Evolutionary conservation across 805 yeast species (phyloP), one percentile per base, ranked within the genome.

Genomic region (Candida maesae): DNA sequence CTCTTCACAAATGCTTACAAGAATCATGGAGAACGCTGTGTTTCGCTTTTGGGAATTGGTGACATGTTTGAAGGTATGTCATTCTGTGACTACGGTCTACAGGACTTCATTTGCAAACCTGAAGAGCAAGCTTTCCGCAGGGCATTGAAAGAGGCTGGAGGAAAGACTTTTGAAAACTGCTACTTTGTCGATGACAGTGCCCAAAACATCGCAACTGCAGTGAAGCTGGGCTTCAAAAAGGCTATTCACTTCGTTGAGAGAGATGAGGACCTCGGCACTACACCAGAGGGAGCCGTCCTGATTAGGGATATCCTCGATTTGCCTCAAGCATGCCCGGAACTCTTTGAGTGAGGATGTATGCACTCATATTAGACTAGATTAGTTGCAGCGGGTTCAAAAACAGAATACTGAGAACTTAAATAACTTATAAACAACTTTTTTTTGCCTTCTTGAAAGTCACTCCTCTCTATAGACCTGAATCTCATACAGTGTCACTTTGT

Each of bases 41-140:
- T 89, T 15, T 73, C 79, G 32, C 68, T 91, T 35, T 67, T 91
- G 36, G 97, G 96, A 2, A 61, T 91, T 21, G 97, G 91, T n/a
- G 96, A 90, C 59, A 59, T 88, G 40, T 90, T 93, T 59, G 98
- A 91, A 50, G 99, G 99, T 0, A 73, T 93, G 51, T 88, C 97
- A 2, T 91, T 68, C 63, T 93, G 99, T 65, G 95, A 93, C 65
- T 93, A 93, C 59, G 42, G 36, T 2, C 59, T 12, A 37, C 79
- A 77, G 41, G 81, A 84, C 6, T 70, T 91, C 43, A 65, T 82
- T 24, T 93, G 98, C 66, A 91, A 91, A 65, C 99, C 99, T n/a
- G 86, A 85, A 79, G 65, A 69, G 15, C 69, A 65, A 39, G 79
- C 81, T 53, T 91, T 81, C 57, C 71, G 74, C 27, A 73, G 69